Evolutionary conservation across 2,329 filamentous ascomycete species (phyloP), one percentile per base, ranked within the genome.

Genomic region (Nemania serpens): DNA sequence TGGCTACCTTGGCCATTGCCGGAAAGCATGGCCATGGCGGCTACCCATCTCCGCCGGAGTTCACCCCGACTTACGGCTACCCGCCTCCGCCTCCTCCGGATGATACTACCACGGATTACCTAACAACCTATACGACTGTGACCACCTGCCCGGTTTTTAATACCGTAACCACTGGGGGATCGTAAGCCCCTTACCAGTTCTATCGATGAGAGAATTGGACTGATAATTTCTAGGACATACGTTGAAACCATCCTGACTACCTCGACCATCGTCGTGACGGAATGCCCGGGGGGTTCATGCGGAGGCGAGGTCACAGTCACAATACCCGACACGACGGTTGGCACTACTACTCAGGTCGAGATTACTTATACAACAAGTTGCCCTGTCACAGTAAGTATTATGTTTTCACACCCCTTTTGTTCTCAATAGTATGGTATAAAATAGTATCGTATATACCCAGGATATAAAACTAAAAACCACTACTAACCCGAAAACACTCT

Each of bases 121-220:
- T 59, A 15, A 72, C 70, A 2, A 79, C 73, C 55, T 79, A 79
- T 60, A 76, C 74, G 49, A 79, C 76, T 20, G 75, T 77, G 12
- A 81, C 78, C 3, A 73, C 78, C 51, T 82, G 80, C 69, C 80
- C 80, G 11, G 73, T 79, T 61, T 81, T 78, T 10, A 72, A 74
- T 36, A 82, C 79, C 12, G 68, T 76, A 58, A 78, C 77, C 15
- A 63, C 69, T 13, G 67, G 71, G 39, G 78, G 77, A 71, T 74
- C 73, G 77, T 79, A 70, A 77, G 77, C 75, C 2, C 29, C 36
- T 6, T 20, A 3, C 42, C 15, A 47, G 7, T 18, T 15, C 11
- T 29, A 29, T 3, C 3, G 25, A 29, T n/a, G 25, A 41, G 15
- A 51, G 22, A 47, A 20, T 20, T 25, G 7, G 17, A 55, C 69